Conservation (phyloP, 257 asterid species). For the Capsicum chinense region DNA sequence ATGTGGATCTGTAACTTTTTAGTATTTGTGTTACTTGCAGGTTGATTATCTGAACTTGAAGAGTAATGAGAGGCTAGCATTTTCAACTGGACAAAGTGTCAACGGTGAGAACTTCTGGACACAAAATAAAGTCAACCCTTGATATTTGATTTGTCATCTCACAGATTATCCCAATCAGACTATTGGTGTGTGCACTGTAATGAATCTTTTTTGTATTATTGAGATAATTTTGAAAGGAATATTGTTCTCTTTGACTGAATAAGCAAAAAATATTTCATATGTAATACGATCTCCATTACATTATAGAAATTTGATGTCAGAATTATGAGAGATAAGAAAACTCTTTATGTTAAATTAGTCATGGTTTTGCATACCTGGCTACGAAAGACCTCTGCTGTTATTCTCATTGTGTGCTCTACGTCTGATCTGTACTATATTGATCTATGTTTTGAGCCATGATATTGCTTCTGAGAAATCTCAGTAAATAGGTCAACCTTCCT, state of each 20-base stretch:
- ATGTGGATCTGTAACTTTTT: neutral
- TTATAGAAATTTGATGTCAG: neutral
- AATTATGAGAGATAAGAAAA: neutral
- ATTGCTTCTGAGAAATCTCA: neutral
- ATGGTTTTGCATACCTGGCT: conserved; percentile 1
- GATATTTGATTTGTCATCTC: conserved; percentile 31
- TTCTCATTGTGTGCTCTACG: neutral
- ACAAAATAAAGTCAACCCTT: conserved; percentile 61
- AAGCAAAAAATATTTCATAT: neutral
- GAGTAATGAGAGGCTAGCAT: conserved; percentile 71
- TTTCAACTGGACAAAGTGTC: conserved; percentile 43
- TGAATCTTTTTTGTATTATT: neutral
- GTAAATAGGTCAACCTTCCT: neutral
- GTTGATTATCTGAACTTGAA: conserved; percentile 87
- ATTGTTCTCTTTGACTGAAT: conserved; percentile 17
- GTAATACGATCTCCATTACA: conserved; percentile 20
- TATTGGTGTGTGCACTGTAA: neutral
- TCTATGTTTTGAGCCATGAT: neutral
- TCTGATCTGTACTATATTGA: neutral
- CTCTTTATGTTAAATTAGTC: neutral
- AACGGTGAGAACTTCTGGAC: conserved; percentile 65
- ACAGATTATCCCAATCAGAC: conserved; percentile 18
- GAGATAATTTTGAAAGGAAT: neutral
- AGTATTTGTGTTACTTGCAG: conserved; percentile 43
- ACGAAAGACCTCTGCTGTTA: neutral